Conservation (phyloP, 2,329 filamentous ascomycete species). For the Plectosphaerella cucumerina region DNA sequence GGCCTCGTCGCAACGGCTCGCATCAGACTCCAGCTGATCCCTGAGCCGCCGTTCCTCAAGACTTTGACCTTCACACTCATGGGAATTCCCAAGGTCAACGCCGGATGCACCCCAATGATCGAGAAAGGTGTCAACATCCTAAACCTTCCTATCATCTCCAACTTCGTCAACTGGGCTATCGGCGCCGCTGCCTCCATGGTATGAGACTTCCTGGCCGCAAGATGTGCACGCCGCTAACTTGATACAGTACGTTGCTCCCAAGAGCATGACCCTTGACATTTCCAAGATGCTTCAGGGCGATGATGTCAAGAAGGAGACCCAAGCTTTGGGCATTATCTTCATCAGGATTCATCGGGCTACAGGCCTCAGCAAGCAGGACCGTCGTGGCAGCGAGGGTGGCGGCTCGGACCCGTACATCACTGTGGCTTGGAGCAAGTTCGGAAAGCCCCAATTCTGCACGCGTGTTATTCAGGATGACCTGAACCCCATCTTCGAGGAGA, state of each 20-base stretch:
- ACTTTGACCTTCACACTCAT: conserved; percentile 90
- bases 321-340: conserved; percentile 86
- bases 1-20: conserved; percentile 69
- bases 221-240: not conserved
- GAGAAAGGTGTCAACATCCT: conserved; percentile 85
- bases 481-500: conserved; percentile 91
- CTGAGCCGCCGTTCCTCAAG: conserved; percentile 89
- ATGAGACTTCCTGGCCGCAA: not conserved
- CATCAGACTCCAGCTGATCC: conserved; percentile 69
- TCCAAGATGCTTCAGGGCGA: conserved; percentile 88
- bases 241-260: conserved; percentile 74
- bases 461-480: conserved; percentile 92
- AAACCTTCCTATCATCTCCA: conserved; percentile 87
- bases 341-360: conserved; percentile 85
- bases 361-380: conserved; percentile 88
- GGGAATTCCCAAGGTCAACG: conserved; percentile 85
- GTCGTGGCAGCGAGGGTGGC: conserved; percentile 74
- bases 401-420: conserved; percentile 96
- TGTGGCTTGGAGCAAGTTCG: conserved; percentile 90
- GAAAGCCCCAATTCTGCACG: conserved; percentile 96
- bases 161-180: conserved; percentile 96
- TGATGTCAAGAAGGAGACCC: conserved; percentile 83
- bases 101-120: conserved; percentile 90
- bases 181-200: conserved; percentile 74
- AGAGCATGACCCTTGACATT: conserved; percentile 88